Percentiles rank a stretch among this genome's conserved stretches.
Evolutionary conservation across 2,329 filamentous ascomycete genomes (phyloP).

Genomic region (Aspergillus nomiae): DNA sequence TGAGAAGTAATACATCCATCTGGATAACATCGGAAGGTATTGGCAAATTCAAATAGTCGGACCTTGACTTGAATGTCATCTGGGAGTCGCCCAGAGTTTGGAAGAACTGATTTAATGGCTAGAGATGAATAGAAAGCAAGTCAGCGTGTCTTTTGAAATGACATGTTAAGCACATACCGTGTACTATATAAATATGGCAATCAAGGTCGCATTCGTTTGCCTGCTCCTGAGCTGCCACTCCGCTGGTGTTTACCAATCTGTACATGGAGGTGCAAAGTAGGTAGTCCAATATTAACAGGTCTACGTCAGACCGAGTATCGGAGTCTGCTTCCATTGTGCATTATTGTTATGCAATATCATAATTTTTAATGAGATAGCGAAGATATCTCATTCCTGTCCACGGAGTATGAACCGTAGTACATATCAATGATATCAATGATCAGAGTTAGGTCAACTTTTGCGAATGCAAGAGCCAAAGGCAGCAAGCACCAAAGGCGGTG

Average conservation of each 20-base stretch:
- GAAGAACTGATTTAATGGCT: constrained; percentile 50
- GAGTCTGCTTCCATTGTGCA: constrained; percentile 30
- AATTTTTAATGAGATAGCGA: neutral
- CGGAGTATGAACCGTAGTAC: neutral
- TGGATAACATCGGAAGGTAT: neutral
- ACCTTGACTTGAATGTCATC: constrained; percentile 50
- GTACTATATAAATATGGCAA: constrained; percentile 26
- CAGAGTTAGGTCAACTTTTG: neutral
- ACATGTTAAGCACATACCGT: constrained; percentile 27
- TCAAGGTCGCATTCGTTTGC: constrained; percentile 19
- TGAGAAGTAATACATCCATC: neutral
- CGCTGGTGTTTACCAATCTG: constrained; percentile 41
- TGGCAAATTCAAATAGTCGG: constrained; percentile 50
- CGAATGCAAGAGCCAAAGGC: neutral
- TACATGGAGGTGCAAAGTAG: constrained; percentile 51
- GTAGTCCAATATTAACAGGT: constrained; percentile 61
- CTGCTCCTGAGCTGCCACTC: constrained; percentile 8
- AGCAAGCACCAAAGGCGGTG: neutral
- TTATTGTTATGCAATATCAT: neutral
- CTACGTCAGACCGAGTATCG: constrained; percentile 49
- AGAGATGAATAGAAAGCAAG: constrained; percentile 2
- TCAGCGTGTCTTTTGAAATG: neutral
- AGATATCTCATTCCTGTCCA: neutral
- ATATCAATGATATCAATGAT: neutral
- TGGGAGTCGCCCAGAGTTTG: constrained; percentile 40